These are phyloP conservation scores for Schwanniomyces polymorphus DNA, from an alignment of 805 yeast genomes.

Conservation along the genomic window DNA sequence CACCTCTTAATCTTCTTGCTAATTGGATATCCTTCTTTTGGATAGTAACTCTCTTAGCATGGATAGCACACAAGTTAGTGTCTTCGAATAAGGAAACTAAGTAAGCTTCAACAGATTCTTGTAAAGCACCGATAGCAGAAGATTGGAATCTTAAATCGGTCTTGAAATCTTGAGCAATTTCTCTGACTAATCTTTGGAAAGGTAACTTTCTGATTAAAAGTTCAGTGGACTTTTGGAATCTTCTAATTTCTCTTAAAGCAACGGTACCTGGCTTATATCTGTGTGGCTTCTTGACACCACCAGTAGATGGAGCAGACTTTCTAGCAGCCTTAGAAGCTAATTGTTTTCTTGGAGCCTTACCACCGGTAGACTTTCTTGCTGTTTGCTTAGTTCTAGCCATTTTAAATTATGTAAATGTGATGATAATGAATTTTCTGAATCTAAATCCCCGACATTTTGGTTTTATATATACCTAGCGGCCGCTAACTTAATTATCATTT, in stretches of 20 bases:
- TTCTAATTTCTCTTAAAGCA: slow-evolving; percentile 49
- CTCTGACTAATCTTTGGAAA: slow-evolving; percentile 50
- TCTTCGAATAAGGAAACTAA: slow-evolving; percentile 47
- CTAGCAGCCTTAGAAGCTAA: slow-evolving; percentile 50
- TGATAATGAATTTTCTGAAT: not conserved
- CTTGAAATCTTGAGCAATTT: slow-evolving; percentile 48
- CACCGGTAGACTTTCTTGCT: slow-evolving; percentile 50
- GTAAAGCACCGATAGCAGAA: slow-evolving; percentile 48
- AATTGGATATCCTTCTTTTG: slow-evolving; percentile 50
- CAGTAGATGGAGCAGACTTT: slow-evolving; percentile 48
- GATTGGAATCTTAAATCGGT: slow-evolving; percentile 49
- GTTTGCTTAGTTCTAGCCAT: slow-evolving; percentile 52
- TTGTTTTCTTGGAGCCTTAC: slow-evolving; percentile 51
- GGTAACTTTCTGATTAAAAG: slow-evolving; percentile 49
- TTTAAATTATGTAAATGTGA: slow-evolving; percentile 1
- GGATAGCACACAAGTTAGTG: slow-evolving; percentile 50
- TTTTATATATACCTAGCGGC: not conserved
- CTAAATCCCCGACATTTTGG: not conserved
- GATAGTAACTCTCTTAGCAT: slow-evolving; percentile 50
- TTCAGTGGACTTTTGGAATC: slow-evolving; percentile 48
- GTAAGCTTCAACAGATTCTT: slow-evolving; percentile 49
- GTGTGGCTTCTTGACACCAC: slow-evolving; percentile 51
- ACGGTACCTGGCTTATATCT: slow-evolving; percentile 53
- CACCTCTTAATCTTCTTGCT: slow-evolving; percentile 52
- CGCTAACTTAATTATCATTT: not conserved